Evolutionary conservation across 192 early-diverging fungal species (phyloP).

Genomic region (Linnemannia schmuckeri): DNA sequence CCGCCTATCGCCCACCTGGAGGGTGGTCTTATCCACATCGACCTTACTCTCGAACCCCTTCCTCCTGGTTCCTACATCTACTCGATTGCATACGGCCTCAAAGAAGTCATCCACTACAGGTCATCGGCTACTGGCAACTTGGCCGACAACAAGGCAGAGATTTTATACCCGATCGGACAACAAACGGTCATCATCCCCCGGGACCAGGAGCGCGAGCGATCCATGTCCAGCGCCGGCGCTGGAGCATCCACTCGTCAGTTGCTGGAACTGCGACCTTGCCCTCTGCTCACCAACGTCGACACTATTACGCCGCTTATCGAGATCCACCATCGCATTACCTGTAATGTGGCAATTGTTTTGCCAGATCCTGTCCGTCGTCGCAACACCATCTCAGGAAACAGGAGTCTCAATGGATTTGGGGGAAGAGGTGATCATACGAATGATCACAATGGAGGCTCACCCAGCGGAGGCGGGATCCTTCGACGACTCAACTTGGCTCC

Average conservation of each 20-base stretch:
- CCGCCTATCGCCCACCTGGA: conserved; percentile 49
- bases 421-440: neutral
- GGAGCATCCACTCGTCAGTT: conserved; percentile 51
- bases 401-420: neutral
- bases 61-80: conserved; percentile 53
- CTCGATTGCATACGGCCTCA: conserved; percentile 52
- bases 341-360: conserved; percentile 47
- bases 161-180: conserved; percentile 55
- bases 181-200: conserved; percentile 53
- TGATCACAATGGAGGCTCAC: neutral
- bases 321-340: conserved; percentile 43
- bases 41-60: conserved; percentile 44
- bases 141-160: conserved; percentile 55
- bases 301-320: conserved; percentile 46
- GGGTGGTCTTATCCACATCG: conserved; percentile 34
- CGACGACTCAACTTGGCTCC: conserved; percentile 39
- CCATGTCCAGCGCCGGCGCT: conserved; percentile 55
- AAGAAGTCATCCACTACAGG: conserved; percentile 48
- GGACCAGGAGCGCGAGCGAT: conserved; percentile 35
- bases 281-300: conserved; percentile 45
- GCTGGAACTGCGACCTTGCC: conserved; percentile 43
- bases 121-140: conserved; percentile 49
- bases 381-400: conserved; percentile 19
- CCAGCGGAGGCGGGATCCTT: conserved; percentile 39
- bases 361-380: conserved; percentile 24